These are phyloP conservation scores for Margaritispora aquatica DNA, from an alignment of 495 filamentous ascomycete species.

Conservation along the genomic window DNA sequence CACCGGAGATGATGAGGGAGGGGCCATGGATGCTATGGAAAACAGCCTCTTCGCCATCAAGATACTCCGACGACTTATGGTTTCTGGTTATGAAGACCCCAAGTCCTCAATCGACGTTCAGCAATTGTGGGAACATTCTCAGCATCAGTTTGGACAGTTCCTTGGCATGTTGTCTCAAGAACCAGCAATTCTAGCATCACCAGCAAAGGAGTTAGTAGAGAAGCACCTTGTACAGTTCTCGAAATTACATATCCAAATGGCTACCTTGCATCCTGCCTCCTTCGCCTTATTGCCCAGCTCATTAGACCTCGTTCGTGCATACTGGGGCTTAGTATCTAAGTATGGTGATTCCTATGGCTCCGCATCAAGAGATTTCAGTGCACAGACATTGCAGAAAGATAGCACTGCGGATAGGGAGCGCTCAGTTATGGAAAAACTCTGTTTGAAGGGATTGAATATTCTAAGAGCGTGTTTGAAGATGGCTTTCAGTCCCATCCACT, in stretches of 20 bases:
- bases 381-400: conserved; percentile 39
- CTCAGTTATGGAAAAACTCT: conserved; percentile 64
- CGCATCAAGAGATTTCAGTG: conserved; percentile 25
- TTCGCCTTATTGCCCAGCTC: conserved; percentile 78
- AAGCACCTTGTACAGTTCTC: conserved; percentile 85
- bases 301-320: conserved; percentile 64
- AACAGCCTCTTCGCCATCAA: conserved; percentile 76
- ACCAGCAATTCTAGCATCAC: conserved; percentile 37
- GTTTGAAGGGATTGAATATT: conserved; percentile 73
- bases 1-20: conserved; percentile 48
- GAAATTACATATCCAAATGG: conserved; percentile 87
- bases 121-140: conserved; percentile 67
- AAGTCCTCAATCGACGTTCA: conserved; percentile 68
- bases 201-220: conserved; percentile 51
- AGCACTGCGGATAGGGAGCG: conserved; percentile 45
- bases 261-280: conserved; percentile 62
- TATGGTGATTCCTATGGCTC: conserved; percentile 62
- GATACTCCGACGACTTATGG: conserved; percentile 69
- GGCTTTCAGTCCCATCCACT: conserved; percentile 70
- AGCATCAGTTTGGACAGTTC: conserved; percentile 66
- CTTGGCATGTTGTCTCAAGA: conserved; percentile 44
- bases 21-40: conserved; percentile 55
- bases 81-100: conserved; percentile 78
- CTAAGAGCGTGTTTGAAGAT: conserved; percentile 79
- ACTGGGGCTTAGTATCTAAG: conserved; percentile 73